Base-by-base conservation (phyloP, 2,329 filamentous ascomycete genomes). In the Hymenotorrendiella dingleyae region DNA sequence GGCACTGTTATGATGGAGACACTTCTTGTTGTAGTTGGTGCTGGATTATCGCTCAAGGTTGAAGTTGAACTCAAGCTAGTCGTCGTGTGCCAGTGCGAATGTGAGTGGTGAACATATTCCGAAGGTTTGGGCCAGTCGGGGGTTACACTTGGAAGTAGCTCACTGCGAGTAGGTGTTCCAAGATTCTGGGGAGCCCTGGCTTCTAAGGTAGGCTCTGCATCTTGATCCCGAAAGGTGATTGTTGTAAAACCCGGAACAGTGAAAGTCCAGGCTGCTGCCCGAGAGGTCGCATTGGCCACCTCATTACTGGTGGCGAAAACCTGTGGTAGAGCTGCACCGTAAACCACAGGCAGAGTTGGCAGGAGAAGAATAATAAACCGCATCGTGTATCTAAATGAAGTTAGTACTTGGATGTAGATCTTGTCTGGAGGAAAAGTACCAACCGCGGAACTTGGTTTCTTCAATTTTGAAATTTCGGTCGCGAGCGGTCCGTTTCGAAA, bases 311-410 rank as follows among this genome's bases (percentile, higher is more conserved):
- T 43, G 10, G 17, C 40, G 32, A 43, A 28, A 16, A 35, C 19
- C 7, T 36, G 36, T 19, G 44, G 50, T 19, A 53, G 36, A 27
- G 48, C 48, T 16, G 46, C 48, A n/a, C 35, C 38, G 20, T 43
- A 35, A 19, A 46, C 49, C 6, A 51, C 21, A 2, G 36, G 45
- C 22, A 49, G 34, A 24, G 38, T 45, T 23, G 46, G 38, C 21
- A 51, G 27, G 22, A 46, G 23, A 30, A 48, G 37, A 29, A 37
- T 20, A 19, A 32, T 17, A 21, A 38, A 26, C 29, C 40, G 37
- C 47, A 50, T 52, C 16, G 22, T 46, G 32, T 34, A 26, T 41
- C 37, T 37, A 14, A 9, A n/a, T 32, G 12, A 21, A 9, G n/a
- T 52, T 17, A 44, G 40, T 22, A 6, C 7, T 14, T 39, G 8